Conservation (phyloP, 75 land plant genomes). For the Cryptomeria japonica region DNA sequence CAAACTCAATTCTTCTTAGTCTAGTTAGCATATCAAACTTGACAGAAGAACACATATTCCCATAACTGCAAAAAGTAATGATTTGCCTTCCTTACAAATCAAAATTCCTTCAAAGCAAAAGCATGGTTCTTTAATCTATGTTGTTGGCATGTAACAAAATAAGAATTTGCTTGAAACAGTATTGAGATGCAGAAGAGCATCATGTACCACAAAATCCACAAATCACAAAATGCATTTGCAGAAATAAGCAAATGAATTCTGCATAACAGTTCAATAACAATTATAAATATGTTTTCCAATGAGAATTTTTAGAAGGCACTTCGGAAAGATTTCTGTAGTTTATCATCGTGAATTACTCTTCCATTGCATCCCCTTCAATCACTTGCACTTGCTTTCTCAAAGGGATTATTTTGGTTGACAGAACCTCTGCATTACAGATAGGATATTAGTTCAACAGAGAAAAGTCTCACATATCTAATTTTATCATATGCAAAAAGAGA, state of each 20-base stretch:
- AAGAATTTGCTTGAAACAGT: background rate
- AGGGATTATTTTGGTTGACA: slow-evolving; percentile 63
- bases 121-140: background rate
- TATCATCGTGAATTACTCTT: slow-evolving; percentile 32
- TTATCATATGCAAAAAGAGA: background rate
- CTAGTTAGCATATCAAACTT: background rate
- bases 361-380: slow-evolving; percentile 84
- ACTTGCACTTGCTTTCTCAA: slow-evolving; percentile 51
- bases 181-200: background rate
- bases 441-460: background rate
- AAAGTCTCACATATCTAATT: background rate
- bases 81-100: background rate
- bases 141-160: background rate
- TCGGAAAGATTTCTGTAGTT: background rate
- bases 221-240: background rate
- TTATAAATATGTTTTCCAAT: background rate
- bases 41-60: background rate
- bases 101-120: background rate
- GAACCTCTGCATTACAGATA: slow-evolving; percentile 53
- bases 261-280: background rate
- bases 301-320: background rate
- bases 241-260: background rate
- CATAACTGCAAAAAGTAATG: background rate
- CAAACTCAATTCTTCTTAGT: background rate
- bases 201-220: background rate